Evolutionary conservation across 805 yeast species (phyloP).

Genomic region (Candida taoyuanica): DNA sequence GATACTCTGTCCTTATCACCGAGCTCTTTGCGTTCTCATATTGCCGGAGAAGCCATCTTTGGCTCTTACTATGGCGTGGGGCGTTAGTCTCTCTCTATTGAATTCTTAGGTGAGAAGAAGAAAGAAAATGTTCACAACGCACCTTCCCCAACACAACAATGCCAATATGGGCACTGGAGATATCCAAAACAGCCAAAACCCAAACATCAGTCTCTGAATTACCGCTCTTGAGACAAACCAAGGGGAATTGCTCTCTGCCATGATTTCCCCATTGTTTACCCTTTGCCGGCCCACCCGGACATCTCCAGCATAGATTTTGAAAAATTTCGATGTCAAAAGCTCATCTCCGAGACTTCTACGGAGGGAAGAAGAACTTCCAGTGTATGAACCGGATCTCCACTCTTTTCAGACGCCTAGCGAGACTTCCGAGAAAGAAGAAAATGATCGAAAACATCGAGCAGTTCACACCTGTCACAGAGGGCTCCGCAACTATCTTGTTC

Average conservation of each 20-base stretch:
- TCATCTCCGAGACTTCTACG: not conserved
- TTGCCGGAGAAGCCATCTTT: no score
- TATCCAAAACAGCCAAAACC: conserved; percentile 1
- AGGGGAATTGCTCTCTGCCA: not conserved
- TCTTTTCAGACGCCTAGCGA: conserved; percentile 2
- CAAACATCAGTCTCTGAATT: not conserved
- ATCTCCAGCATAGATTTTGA: conserved; percentile 1
- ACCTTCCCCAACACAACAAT: conserved; percentile 1
- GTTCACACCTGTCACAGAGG: conserved; percentile 56
- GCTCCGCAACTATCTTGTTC: conserved; percentile 75
- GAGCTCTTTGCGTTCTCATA: no score
- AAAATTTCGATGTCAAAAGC: conserved; percentile 3
- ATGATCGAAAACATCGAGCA: conserved; percentile 20
- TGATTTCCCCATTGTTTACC: not conserved
- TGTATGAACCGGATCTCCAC: conserved; percentile 7
- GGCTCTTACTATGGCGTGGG: no score
- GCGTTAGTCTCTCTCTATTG: no score
- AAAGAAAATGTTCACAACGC: not conserved
- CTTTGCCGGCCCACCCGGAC: conserved; percentile 3
- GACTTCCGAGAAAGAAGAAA: not conserved
- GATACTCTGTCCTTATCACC: no score
- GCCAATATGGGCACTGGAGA: conserved; percentile 3
- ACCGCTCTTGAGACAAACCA: no score
- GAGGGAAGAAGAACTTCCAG: no score
- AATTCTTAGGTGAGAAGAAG: no score